Evolutionary conservation across 2,329 filamentous ascomycete genomes (phyloP).

Genomic region (Penicillium polonicum): DNA sequence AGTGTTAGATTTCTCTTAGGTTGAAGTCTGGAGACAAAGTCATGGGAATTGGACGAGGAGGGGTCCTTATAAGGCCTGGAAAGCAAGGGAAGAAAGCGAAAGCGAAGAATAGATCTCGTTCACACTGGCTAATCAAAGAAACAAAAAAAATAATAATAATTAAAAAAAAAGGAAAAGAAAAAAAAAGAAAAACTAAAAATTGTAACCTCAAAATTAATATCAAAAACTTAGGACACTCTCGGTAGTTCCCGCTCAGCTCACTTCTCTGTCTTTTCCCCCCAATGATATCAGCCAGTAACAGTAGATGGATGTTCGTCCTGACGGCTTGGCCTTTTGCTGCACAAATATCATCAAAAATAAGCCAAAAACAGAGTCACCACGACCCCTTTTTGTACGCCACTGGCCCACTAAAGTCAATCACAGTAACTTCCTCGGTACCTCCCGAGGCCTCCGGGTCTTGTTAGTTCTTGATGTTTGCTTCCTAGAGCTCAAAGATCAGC

Average conservation of each 20-base stretch:
- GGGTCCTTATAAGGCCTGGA: constrained; percentile 7
- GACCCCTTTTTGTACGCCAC: constrained; percentile 6
- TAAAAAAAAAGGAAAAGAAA: neutral
- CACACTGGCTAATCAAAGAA: neutral
- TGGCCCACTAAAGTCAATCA: constrained; percentile 8
- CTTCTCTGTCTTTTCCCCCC: neutral
- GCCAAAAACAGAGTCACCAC: neutral
- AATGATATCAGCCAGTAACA: constrained; percentile 7
- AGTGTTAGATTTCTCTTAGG: neutral
- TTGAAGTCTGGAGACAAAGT: neutral
- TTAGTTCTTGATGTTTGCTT: constrained; percentile 6
- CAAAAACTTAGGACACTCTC: constrained; percentile 8
- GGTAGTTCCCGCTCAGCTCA: constrained; percentile 16
- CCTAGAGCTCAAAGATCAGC: neutral
- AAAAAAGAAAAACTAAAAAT: neutral
- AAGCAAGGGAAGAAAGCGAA: neutral
- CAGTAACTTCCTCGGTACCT: constrained; percentile 8
- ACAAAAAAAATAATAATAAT: neutral
- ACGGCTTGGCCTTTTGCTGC: constrained; percentile 9
- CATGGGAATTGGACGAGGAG: neutral
- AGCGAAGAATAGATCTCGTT: constrained; percentile 1
- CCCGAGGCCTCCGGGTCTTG: constrained; percentile 7
- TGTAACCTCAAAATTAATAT: neutral
- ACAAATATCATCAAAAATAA: constrained; percentile 7
- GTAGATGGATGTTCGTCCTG: neutral